Percentiles rank a stretch among this genome's conserved stretches.
These are phyloP conservation scores for Ogataea methanolica DNA, from an alignment of 805 yeast genomes.

Conservation along the genomic window DNA sequence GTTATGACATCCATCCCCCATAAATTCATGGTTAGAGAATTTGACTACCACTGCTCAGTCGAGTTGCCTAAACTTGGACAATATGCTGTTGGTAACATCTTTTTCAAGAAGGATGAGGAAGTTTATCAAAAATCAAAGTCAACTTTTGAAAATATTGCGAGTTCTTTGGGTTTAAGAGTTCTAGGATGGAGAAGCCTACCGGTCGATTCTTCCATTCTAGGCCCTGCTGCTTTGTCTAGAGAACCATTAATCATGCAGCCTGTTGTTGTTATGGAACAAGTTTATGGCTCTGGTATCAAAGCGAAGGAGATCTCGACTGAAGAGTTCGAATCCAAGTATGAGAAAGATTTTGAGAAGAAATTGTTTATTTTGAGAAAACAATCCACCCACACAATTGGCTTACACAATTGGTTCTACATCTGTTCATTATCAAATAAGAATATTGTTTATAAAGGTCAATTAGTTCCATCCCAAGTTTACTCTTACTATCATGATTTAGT, in stretches of 20 bases:
- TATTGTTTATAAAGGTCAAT: conserved; percentile 96
- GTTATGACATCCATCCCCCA: conserved; percentile 91
- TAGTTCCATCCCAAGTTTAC: conserved; percentile 95
- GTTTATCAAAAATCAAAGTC: conserved; percentile 64
- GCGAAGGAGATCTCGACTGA: conserved; percentile 37
- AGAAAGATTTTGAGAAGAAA: conserved; percentile 72
- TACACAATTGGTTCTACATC: conserved; percentile 96
- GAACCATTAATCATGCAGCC: conserved; percentile 94
- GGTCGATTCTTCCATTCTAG: conserved; percentile 87
- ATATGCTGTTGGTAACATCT: conserved; percentile 92
- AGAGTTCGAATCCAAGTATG: conserved; percentile 53
- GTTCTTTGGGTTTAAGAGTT: conserved; percentile 69
- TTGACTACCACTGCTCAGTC: conserved; percentile 61
- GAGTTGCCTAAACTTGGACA: conserved; percentile 75
- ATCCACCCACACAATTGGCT: conserved; percentile 84
- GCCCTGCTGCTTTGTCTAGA: conserved; percentile 90
- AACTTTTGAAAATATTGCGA: conserved; percentile 79
- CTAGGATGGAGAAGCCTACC: conserved; percentile 96
- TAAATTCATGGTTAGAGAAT: conserved; percentile 79
- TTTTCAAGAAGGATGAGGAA: conserved; percentile 82
- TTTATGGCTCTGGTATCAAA: conserved; percentile 35
- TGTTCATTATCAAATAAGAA: conserved; percentile 86
- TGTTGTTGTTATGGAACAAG: conserved; percentile 65
- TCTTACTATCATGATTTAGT: conserved; percentile 89
- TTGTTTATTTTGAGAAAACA: conserved; percentile 85